phyloP scores from a whole-genome alignment of 1,284 basidiomycete species.

The Hymenochaete sp. region DNA sequence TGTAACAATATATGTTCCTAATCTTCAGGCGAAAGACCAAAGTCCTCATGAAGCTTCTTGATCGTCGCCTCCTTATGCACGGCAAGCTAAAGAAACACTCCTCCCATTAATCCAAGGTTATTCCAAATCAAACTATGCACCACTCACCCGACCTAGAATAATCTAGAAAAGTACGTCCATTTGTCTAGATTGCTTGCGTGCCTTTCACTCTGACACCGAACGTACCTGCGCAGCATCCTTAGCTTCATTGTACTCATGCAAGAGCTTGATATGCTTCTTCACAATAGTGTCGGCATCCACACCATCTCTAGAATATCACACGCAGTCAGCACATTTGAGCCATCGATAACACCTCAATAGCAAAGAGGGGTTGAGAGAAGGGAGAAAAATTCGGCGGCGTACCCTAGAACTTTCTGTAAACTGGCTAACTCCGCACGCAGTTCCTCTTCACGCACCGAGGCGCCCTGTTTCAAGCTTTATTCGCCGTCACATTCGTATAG shows the following conservation, averaged over 20 bases:
- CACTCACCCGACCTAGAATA: slow-evolving; percentile 46
- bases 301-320: slow-evolving; percentile 27
- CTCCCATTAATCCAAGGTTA: slow-evolving; percentile 9
- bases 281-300: slow-evolving; percentile 59
- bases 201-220: slow-evolving; percentile 5
- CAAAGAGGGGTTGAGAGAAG: background rate
- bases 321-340: no score
- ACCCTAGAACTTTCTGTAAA: slow-evolving; percentile 14
- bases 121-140: background rate
- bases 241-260: slow-evolving; percentile 72
- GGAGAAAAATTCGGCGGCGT: background rate
- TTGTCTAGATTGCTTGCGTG: background rate
- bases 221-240: slow-evolving; percentile 70
- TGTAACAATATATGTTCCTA: slow-evolving; percentile 18
- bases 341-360: no score
- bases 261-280: slow-evolving; percentile 57
- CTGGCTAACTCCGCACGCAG: slow-evolving; percentile 11
- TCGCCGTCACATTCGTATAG: no score
- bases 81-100: no score
- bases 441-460: slow-evolving; percentile 2
- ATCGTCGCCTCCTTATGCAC: slow-evolving; percentile 54
- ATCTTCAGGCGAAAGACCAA: slow-evolving; percentile 43
- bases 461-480: background rate
- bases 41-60: slow-evolving; percentile 60
- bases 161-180: slow-evolving; percentile 30